Percentiles rank a stretch among this genome's conserved stretches.
Evolutionary conservation across 1,284 basidiomycete species (phyloP).

Genomic region (Filobasidium uniguttulatum): DNA sequence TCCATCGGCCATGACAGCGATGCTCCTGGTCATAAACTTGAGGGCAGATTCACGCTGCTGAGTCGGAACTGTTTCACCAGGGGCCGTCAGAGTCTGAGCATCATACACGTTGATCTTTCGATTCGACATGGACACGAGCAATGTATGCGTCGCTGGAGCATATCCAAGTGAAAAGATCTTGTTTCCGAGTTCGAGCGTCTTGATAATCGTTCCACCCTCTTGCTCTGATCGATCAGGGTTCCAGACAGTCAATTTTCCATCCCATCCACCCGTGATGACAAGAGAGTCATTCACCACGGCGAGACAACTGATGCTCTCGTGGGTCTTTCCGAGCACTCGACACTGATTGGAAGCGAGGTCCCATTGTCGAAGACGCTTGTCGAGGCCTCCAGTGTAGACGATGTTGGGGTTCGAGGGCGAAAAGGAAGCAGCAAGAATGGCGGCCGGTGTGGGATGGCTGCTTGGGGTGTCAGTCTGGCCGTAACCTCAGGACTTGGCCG

Average conservation of each 20-base stretch:
- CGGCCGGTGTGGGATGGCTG: constrained; percentile 30
- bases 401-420: constrained; percentile 28
- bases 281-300: constrained; percentile 37
- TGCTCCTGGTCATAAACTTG: constrained; percentile 83
- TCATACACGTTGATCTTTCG: constrained; percentile 64
- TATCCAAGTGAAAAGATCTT: constrained; percentile 63
- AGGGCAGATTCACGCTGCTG: constrained; percentile 81
- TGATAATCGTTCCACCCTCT: no score
- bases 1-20: constrained; percentile 84
- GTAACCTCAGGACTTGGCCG: constrained; percentile 34
- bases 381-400: constrained; percentile 38
- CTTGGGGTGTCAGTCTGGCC: not conserved
- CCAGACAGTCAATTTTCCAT: constrained; percentile 74
- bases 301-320: constrained; percentile 36
- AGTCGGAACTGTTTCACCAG: constrained; percentile 46
- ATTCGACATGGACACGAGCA: constrained; percentile 83
- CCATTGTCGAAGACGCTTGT: constrained; percentile 44
- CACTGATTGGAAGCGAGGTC: constrained; percentile 37
- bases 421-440: constrained; percentile 35
- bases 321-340: constrained; percentile 34
- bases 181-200: constrained; percentile 61
- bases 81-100: constrained; percentile 50
- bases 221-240: no score
- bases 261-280: constrained; percentile 80
- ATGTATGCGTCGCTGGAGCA: constrained; percentile 37